A percentile compares a stretch with the other conserved stretches of the same genome.
Conservation (phyloP, 2,329 filamentous ascomycete species). For the Botrytis tulipae region DNA sequence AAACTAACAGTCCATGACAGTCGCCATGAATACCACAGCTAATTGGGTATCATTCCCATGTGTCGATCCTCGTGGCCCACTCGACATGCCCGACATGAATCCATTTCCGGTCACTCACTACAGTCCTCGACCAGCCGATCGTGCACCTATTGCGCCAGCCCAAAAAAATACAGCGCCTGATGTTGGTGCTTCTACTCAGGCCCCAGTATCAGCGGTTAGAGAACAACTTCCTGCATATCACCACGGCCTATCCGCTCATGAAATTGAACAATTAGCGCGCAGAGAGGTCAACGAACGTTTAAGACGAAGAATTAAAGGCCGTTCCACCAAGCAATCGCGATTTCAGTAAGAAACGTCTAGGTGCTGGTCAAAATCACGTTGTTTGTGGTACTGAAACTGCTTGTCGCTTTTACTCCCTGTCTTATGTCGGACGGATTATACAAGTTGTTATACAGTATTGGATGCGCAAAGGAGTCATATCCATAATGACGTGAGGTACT, state of each 20-base stretch:
- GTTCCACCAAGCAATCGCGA: background rate
- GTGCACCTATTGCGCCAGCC: background rate
- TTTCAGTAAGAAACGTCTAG: background rate
- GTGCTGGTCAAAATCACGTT: background rate
- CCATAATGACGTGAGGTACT: too few relatives aligned
- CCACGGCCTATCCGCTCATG: background rate
- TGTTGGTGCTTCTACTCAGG: background rate
- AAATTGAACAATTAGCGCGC: background rate
- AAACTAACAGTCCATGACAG: background rate
- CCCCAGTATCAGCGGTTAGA: too few relatives aligned
- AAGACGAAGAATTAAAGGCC: background rate
- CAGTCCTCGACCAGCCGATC: background rate
- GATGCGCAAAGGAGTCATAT: background rate
- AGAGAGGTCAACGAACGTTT: background rate
- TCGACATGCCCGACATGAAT: background rate
- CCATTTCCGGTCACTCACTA: background rate
- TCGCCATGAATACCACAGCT: background rate
- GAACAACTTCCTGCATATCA: background rate
- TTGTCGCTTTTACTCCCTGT: background rate
- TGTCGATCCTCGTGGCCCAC: background rate
- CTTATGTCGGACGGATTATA: too few relatives aligned
- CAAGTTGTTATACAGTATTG: too few relatives aligned
- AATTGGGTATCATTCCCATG: background rate
- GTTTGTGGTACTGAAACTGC: background rate
- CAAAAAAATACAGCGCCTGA: background rate